Evolutionary conservation across 805 yeast genomes (phyloP).

Genomic region (Candida pseudofarinosa): DNA sequence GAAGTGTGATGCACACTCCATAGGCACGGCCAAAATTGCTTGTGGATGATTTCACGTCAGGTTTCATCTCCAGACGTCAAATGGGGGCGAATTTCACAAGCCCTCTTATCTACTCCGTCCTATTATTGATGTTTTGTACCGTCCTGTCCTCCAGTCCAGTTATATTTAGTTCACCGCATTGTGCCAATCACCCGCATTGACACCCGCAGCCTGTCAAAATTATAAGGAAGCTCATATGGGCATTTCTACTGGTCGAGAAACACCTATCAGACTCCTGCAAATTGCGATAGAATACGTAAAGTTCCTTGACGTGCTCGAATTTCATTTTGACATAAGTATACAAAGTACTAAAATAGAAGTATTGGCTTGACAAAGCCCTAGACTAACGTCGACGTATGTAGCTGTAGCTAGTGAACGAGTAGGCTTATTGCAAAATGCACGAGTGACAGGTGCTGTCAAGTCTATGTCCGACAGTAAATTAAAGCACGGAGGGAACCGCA

Average conservation of each 20-base stretch:
- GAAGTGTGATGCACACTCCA: too few relatives aligned
- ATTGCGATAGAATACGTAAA: neutral
- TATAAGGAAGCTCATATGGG: neutral
- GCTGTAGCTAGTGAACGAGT: too few relatives aligned
- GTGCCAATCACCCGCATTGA: neutral
- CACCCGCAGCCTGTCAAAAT: neutral
- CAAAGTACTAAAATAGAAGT: neutral
- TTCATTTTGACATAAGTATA: conserved; percentile 1
- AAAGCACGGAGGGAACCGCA: too few relatives aligned
- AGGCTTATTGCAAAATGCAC: too few relatives aligned
- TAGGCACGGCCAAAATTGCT: too few relatives aligned
- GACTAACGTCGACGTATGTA: too few relatives aligned
- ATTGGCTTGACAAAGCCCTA: too few relatives aligned
- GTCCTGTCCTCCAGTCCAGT: neutral
- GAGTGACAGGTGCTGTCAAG: too few relatives aligned
- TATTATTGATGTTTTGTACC: neutral
- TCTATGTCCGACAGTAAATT: too few relatives aligned
- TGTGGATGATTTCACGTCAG: conserved; percentile 1
- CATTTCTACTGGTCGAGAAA: neutral
- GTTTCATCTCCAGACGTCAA: neutral
- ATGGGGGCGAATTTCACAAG: neutral
- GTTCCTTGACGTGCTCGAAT: conserved; percentile 1
- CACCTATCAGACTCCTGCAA: neutral
- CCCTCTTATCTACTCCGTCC: neutral
- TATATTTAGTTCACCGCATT: neutral